Evolutionary conservation across 2,329 filamentous ascomycete genomes (phyloP), one percentile per base, ranked within the genome.

Genomic region (Penicillium expansum): DNA sequence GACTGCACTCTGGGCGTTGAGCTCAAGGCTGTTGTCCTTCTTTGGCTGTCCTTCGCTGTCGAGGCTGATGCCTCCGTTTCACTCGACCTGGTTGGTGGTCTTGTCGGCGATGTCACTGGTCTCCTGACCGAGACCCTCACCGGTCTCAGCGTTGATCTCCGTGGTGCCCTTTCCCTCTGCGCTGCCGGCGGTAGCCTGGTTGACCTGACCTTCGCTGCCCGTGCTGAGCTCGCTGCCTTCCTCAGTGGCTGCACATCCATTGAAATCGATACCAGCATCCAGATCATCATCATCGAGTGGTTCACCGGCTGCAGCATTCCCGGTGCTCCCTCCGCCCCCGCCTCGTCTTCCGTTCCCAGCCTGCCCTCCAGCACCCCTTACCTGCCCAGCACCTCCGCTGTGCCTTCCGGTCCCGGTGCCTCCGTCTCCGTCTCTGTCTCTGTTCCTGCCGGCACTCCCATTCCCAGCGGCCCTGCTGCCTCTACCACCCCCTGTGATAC

Each of bases 231-330:
- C 22, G 66, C 71, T 67, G 72, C 70, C 55, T 64, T 75, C 64
- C 62, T 73, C 27, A 62, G 67, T 64, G 73, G 73, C 56, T 67
- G 62, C 63, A 60, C 60, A 37, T 45, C 45, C 42, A 56, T 67
- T 33, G 52, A 66, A 22, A 61, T 67, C 47, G 62, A 62, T 29
- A 47, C 79, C 13, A 72, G 72, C 51, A 80, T 85, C 55, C 78
- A 80, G 27, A 69, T 81, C 60, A 82, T 82, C 59, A 71, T 80
- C 57, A 74, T 82, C 61, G 60, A 69, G 56, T 73, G 70, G 70
- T 64, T 73, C 55, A 71, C 67, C 41, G 71, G 70, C 57, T 71
- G 69, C 64, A 61, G 62, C 49, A 55, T 67, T 35, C 60, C 67
- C 41, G 63, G 66, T 60, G 62, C 58, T 33, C 60, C 62, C 54